Evolutionary conservation across 345 rosid genomes (phyloP), one percentile per base, ranked within the genome.

Genomic region (Barbarea vulgaris): DNA sequence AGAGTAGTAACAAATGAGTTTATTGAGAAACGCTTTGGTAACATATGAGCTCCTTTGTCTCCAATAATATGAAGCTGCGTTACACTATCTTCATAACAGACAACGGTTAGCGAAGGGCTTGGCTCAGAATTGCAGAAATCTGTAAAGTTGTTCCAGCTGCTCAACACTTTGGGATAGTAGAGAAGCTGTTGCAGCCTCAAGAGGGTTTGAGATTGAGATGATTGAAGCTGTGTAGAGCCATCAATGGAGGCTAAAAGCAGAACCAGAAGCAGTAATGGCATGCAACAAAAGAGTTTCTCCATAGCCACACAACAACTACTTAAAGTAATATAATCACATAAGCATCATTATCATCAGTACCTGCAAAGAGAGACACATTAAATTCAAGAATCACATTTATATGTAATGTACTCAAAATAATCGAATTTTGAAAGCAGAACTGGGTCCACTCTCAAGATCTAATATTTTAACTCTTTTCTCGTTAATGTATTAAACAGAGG

Each of bases 91-190:
- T 87, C 93, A 54, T 95, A 95, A 85, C 99, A 95, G 17, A 83
- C 88, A 44, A 95, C 85, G n/a, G 96, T 90, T 39, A 87, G 70
- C 18, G 83, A 87, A 31, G 88, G 68, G 55, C 60, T 83, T 5
- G 99, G 88, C 56, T 92, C 91, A 0, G 79, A 77, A 17, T 87
- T 89, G 88, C 99, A 95, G 89, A 92, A 95, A 64, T 92, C 90
- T 0, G 86, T 90, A 42, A 76, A 59, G 75, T 81, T 82, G 79
- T 84, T 91, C 98, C 98, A 94, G 80, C 84, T 69, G 53, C 70
- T 84, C 42, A 90, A 80, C 67, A 86, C 84, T 53, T 76, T 73
- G 12, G 97, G 96, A 77, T 82, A 68, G 81, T 86, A 78, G 58
- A 95, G 80, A 77, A 95, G 89, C 55, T 75, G 74, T 58, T 81